A percentile compares a stretch with the other conserved stretches of the same genome.
phyloP scores from a whole-genome alignment of 78 protist species.

The Tieghemostelium lacteum region DNA sequence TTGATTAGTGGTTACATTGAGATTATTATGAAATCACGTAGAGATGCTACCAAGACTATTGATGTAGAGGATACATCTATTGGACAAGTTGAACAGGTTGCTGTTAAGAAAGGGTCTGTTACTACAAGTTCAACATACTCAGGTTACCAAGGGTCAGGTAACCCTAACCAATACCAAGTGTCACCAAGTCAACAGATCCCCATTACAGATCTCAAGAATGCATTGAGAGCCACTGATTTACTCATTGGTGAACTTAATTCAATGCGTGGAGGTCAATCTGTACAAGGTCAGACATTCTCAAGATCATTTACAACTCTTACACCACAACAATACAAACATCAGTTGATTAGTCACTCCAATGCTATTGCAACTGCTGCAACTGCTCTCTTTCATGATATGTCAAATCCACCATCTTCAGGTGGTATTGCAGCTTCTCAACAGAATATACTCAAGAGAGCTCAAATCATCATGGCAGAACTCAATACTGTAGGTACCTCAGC shows the following conservation, averaged over 20 bases:
- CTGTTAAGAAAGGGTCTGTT: constrained; percentile 45
- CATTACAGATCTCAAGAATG: constrained; percentile 77
- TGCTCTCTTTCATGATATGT: constrained; percentile 34
- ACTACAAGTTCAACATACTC: neutral
- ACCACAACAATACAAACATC: constrained; percentile 76
- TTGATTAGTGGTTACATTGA: constrained; percentile 86
- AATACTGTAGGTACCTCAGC: constrained; percentile 60
- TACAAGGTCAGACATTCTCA: neutral
- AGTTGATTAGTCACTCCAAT: constrained; percentile 39
- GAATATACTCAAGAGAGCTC: constrained; percentile 38
- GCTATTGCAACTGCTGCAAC: constrained; percentile 65
- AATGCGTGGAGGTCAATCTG: neutral
- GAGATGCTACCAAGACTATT: constrained; percentile 23
- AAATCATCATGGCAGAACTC: constrained; percentile 70
- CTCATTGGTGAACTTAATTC: constrained; percentile 58
- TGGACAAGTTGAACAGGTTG: constrained; percentile 40
- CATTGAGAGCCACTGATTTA: constrained; percentile 67
- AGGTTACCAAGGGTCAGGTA: constrained; percentile 12
- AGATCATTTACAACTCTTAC: constrained; percentile 67
- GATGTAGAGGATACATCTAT: constrained; percentile 29
- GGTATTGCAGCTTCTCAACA: constrained; percentile 68
- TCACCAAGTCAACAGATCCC: constrained; percentile 72
- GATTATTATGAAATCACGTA: constrained; percentile 67
- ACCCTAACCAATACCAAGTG: neutral
- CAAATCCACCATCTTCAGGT: constrained; percentile 44